Conservation (phyloP, 805 yeast genomes). For the Starmerella gropengiesseri region DNA sequence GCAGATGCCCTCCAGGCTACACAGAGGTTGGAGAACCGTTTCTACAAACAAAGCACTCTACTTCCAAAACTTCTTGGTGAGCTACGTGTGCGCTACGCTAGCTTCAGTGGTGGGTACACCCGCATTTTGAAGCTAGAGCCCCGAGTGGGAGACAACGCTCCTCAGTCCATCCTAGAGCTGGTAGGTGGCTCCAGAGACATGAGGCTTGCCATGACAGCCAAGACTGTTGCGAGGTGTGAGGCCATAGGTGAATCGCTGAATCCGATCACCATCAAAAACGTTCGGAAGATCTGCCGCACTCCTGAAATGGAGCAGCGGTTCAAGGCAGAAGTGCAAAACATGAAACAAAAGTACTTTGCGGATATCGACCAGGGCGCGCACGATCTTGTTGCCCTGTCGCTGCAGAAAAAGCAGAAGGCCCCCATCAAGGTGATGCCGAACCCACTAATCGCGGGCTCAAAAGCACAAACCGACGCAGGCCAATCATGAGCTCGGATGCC, state of each 20-base stretch:
- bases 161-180: slow-evolving; percentile 76
- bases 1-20: slow-evolving; percentile 1
- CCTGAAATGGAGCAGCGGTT: slow-evolving; percentile 45
- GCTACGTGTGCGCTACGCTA: slow-evolving; percentile 50
- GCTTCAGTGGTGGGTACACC: slow-evolving; percentile 72
- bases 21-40: slow-evolving; percentile 17
- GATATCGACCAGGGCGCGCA: slow-evolving; percentile 9
- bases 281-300: slow-evolving; percentile 40
- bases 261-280: slow-evolving; percentile 45
- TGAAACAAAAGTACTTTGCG: slow-evolving; percentile 33
- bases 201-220: slow-evolving; percentile 67
- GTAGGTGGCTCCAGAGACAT: slow-evolving; percentile 67
- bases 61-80: slow-evolving; percentile 59
- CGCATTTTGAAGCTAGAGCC: slow-evolving; percentile 76
- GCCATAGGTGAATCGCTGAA: slow-evolving; percentile 47
- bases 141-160: slow-evolving; percentile 79
- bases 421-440: slow-evolving; percentile 15
- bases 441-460: slow-evolving; percentile 2
- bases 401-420: slow-evolving; percentile 11
- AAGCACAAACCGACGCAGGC: background rate
- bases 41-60: slow-evolving; percentile 36
- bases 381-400: background rate
- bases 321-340: slow-evolving; percentile 48
- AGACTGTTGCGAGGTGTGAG: slow-evolving; percentile 71
- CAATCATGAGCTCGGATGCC: too few species aligned